These are phyloP conservation scores for sunflower (Helianthus annuus) DNA, from an alignment of 129 eudicot species.

Conservation along the genomic window HanXRQr2.0-SUNRISE NC_035449.2:140236505-140237004, in stretches of 20 bases:
- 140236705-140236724: constrained; percentile 36
- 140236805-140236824: constrained; percentile 60
- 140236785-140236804: constrained; percentile 90
- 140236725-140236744: constrained; percentile 53
- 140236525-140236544: constrained; percentile 41
- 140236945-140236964: no score
- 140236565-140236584: constrained; percentile 48
- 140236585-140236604: constrained; percentile 50
- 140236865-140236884: constrained; percentile 20
- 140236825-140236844: constrained; percentile 81
- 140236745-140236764: constrained; percentile 43
- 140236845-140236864: constrained; percentile 60
- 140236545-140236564: constrained; percentile 60
- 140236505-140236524: neutral
- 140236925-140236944: no score
- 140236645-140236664: constrained; percentile 43
- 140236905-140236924: no score
- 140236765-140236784: constrained; percentile 72
- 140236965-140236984: no score
- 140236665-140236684: constrained; percentile 44
- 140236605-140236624: constrained; percentile 69
- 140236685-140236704: constrained; percentile 30
- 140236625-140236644: constrained; percentile 34
- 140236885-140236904: neutral
- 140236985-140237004: no score